Base-by-base conservation (phyloP, 352 stramenopile species). In the Phytophthora nicotianae region DNA sequence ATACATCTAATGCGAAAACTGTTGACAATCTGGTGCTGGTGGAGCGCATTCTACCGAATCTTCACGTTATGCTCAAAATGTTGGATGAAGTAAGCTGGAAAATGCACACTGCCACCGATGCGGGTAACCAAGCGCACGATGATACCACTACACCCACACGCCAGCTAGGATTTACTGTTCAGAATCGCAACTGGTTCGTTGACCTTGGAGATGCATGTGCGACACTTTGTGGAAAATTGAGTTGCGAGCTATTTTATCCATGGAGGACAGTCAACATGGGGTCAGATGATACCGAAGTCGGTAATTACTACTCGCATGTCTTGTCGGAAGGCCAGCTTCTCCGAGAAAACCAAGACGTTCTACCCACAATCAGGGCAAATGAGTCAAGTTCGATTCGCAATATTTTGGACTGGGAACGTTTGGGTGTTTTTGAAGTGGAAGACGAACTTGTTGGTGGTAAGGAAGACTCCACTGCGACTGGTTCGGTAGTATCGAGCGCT, bases 41-140 rank as follows among this genome's bases (percentile, higher is more conserved):
- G 9, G 59, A 84, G n/a, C 61, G 50, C 2, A 19, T 86, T 23
- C 32, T 84, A 26, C 79, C 79, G 3, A 63, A 74, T 20, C 35
- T 85, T 0, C 46, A 72, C 21, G 55, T 62, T 14, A 88, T 88
- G 62, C 48, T 86, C 20, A 85, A 88, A 58, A 67, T 86, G 43
- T 49, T 88, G 9, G 79, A 86, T 50, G 79, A 88, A 75, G 64
- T 88, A 23, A 82, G 75, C 41, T 88, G 78, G 73, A 86, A 86
- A 48, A 76, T 79, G 62, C 65, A 74, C 10, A 70, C 23, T 38
- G 43, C 35, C 37, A n/a, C 11, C 27, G 67, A 69, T 53, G 26
- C 24, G 4, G 59, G 58, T 17, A 83, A 86, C 33, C 77, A 83
- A 65, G 41, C 27, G 1, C 38, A 56, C 0, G 47, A 81, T n/a